Conservation (phyloP, 331 rosid species). For the Quercus phellos region DNA sequence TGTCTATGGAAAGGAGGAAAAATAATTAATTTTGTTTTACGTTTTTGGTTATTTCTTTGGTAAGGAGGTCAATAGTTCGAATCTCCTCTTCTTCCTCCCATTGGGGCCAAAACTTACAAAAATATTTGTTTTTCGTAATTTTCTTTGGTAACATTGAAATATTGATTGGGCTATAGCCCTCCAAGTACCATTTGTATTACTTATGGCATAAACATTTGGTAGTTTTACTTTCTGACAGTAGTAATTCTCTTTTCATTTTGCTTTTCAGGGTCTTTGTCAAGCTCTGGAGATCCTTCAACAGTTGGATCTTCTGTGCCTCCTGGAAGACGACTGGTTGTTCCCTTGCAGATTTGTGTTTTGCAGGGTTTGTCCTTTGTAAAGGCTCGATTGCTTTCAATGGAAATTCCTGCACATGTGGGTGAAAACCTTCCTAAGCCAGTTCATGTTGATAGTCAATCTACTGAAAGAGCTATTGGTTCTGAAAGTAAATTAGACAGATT, state of each 20-base stretch:
- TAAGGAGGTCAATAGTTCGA: too few relatives aligned
- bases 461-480: slow-evolving; percentile 39
- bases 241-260: slow-evolving; percentile 12
- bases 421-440: slow-evolving; percentile 62
- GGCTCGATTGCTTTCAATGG: slow-evolving; percentile 96
- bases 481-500: slow-evolving; percentile 61
- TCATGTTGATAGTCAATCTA: slow-evolving; percentile 30
- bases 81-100: too few relatives aligned
- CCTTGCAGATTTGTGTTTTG: slow-evolving; percentile 83
- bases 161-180: neutral
- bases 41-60: neutral
- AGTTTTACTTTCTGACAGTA: slow-evolving; percentile 13
- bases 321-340: slow-evolving; percentile 89
- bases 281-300: slow-evolving; percentile 46
- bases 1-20: neutral
- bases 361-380: slow-evolving; percentile 90
- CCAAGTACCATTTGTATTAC: slow-evolving; percentile 26
- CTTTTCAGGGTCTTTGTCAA: slow-evolving; percentile 56
- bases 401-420: slow-evolving; percentile 92
- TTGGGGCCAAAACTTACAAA: too few relatives aligned
- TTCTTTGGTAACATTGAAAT: neutral
- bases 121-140: neutral
- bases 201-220: neutral
- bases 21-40: neutral
- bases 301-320: slow-evolving; percentile 61